phyloP scores from a whole-genome alignment of 192 early-diverging fungal species.

The Podila clonocystis region DNA sequence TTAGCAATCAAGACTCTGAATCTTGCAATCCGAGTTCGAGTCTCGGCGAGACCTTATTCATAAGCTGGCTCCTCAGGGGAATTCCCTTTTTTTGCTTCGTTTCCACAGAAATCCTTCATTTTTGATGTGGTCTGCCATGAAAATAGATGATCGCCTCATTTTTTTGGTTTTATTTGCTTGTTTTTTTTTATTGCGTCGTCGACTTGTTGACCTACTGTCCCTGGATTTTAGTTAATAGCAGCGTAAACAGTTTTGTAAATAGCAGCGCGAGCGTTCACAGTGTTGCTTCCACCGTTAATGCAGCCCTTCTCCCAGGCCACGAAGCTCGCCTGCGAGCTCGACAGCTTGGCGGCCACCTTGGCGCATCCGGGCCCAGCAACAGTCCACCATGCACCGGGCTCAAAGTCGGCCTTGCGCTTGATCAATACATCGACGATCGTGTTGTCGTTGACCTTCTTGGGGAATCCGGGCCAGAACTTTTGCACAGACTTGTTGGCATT shows the following conservation, averaged over 20 bases:
- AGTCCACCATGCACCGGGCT: conserved; percentile 52
- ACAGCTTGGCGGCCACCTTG: conserved; percentile 7
- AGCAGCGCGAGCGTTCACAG: conserved; percentile 29
- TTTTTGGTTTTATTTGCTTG: too few species aligned
- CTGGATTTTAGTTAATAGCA: conserved; percentile 1
- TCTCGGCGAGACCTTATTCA: too few species aligned
- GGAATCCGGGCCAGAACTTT: conserved; percentile 47
- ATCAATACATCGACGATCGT: conserved; percentile 41
- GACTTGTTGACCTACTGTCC: too few species aligned
- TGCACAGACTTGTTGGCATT: conserved; percentile 44
- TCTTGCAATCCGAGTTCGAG: too few species aligned
- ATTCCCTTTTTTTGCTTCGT: too few species aligned
- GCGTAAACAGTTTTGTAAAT: conserved; percentile 39
- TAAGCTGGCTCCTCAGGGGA: too few species aligned
- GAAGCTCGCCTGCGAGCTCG: conserved; percentile 18
- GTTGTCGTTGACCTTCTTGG: conserved; percentile 21
- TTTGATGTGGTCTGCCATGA: too few species aligned
- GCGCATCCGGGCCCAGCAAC: conserved; percentile 35
- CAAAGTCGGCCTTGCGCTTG: conserved; percentile 35
- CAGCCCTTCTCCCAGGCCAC: conserved; percentile 29
- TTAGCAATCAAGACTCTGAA: too few species aligned
- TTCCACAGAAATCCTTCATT: too few species aligned
- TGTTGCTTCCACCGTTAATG: conserved; percentile 32
- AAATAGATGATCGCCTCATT: too few species aligned
- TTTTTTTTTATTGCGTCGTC: too few species aligned